Evolutionary conservation across 2,329 filamentous ascomycete species (phyloP).

Genomic region (Plectosphaerella plurivora): DNA sequence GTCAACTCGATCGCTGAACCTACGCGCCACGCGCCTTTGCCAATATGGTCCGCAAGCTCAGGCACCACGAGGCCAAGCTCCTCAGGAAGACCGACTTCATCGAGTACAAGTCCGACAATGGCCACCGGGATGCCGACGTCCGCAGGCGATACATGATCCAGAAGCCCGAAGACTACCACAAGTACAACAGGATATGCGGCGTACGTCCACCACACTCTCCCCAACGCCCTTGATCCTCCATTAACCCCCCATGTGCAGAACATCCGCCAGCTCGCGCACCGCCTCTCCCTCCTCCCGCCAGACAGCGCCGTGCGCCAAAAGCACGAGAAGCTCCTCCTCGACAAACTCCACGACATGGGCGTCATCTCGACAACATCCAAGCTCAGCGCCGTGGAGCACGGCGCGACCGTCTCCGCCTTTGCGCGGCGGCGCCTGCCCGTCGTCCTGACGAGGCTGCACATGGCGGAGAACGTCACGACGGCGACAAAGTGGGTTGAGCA

Average conservation of each 20-base stretch:
- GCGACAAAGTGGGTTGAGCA: slow-evolving; percentile 88
- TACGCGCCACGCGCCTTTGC: no score
- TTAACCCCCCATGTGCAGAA: slow-evolving; percentile 45
- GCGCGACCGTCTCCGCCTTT: slow-evolving; percentile 84
- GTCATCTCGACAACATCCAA: slow-evolving; percentile 72
- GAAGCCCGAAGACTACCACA: slow-evolving; percentile 79
- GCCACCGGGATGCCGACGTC: slow-evolving; percentile 77
- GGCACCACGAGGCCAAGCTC: slow-evolving; percentile 95
- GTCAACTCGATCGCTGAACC: no score
- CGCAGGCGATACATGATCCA: slow-evolving; percentile 87
- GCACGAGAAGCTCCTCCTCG: slow-evolving; percentile 80
- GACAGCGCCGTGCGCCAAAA: slow-evolving; percentile 74
- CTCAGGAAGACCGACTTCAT: slow-evolving; percentile 91
- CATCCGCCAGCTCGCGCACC: slow-evolving; percentile 86
- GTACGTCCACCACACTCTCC: slow-evolving; percentile 34
- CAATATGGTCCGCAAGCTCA: slow-evolving; percentile 89
- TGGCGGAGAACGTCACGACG: slow-evolving; percentile 87
- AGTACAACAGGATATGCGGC: slow-evolving; percentile 63
- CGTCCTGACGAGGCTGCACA: slow-evolving; percentile 83
- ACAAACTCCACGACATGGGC: slow-evolving; percentile 92
- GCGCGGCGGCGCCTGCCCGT: slow-evolving; percentile 80
- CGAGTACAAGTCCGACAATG: slow-evolving; percentile 83
- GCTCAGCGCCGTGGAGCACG: slow-evolving; percentile 80
- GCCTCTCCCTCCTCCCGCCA: slow-evolving; percentile 76
- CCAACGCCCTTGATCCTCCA: neutral